Percentiles rank a stretch among this genome's conserved stretches.
Evolutionary conservation across 257 asterid species (phyloP).

Genomic region (Scutellaria galericulata): DNA sequence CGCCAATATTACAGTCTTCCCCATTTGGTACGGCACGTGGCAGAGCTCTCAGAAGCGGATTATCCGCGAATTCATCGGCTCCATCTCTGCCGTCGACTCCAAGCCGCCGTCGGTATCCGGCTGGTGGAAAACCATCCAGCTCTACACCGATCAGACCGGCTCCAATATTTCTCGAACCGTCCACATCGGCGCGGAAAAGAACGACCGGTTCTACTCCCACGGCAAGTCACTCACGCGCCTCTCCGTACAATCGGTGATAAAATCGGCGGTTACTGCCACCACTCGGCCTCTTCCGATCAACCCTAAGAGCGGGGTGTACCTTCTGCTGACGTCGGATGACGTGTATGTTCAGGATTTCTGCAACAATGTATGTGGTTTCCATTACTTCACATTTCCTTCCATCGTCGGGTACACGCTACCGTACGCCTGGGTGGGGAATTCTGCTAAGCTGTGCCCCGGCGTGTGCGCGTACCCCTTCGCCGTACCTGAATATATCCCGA

Average conservation of each 20-base stretch:
- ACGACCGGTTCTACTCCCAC: slow-evolving; percentile 68
- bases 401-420: slow-evolving; percentile 92
- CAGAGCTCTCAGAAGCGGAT: slow-evolving; percentile 65
- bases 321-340: slow-evolving; percentile 74
- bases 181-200: slow-evolving; percentile 65
- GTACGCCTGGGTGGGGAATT: slow-evolving; percentile 95
- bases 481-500: slow-evolving; percentile 71
- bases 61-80: slow-evolving; percentile 83
- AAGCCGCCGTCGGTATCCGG: slow-evolving; percentile 68
- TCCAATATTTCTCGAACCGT: slow-evolving; percentile 62
- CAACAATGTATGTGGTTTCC: slow-evolving; percentile 76
- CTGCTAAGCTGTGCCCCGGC: slow-evolving; percentile 74
- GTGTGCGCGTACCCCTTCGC: slow-evolving; percentile 84
- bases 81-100: slow-evolving; percentile 61
- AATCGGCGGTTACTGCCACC: slow-evolving; percentile 61
- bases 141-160: slow-evolving; percentile 79
- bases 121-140: slow-evolving; percentile 88
- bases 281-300: slow-evolving; percentile 76
- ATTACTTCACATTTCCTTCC: slow-evolving; percentile 86
- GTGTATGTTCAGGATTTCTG: slow-evolving; percentile 80
- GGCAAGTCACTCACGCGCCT: slow-evolving; percentile 73
- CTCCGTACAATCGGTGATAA: slow-evolving; percentile 70
- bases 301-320: slow-evolving; percentile 73
- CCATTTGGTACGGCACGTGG: slow-evolving; percentile 94
- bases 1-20: slow-evolving; percentile 73